Evolutionary conservation across 371 early-diverging fungal genomes (phyloP).

Genomic region (Mucor indicus): DNA sequence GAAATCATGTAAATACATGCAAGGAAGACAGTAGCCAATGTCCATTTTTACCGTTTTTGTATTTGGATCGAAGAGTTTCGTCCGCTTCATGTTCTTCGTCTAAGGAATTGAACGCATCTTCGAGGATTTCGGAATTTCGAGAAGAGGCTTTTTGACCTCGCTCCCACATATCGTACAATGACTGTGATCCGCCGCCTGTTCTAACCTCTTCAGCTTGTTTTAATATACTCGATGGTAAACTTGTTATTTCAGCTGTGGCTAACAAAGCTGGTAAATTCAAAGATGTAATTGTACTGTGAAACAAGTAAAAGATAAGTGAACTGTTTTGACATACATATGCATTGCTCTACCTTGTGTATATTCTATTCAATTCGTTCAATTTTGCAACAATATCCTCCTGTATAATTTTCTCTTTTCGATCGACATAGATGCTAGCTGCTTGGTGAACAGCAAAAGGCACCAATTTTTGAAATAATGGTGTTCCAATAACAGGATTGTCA

Average conservation of each 20-base stretch:
- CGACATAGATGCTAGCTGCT: conserved; percentile 79
- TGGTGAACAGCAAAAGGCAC: conserved; percentile 91
- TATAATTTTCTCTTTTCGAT: conserved; percentile 73
- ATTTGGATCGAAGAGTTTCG: conserved; percentile 50
- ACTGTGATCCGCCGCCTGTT: conserved; percentile 60
- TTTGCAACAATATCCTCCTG: conserved; percentile 58
- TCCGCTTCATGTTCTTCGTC: conserved; percentile 75
- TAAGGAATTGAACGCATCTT: conserved; percentile 64
- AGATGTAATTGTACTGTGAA: conserved; percentile 58
- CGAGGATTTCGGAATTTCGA: conserved; percentile 51
- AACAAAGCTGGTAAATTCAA: conserved; percentile 70
- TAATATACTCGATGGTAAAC: conserved; percentile 68
- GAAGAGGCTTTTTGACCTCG: conserved; percentile 53
- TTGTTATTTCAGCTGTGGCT: conserved; percentile 65
- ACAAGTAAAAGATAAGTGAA: neutral
- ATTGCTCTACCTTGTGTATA: conserved; percentile 36
- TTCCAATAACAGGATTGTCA: conserved; percentile 53
- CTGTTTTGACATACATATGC: neutral
- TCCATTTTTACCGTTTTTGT: conserved; percentile 37
- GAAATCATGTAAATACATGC: too few species aligned
- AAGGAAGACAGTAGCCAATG: too few species aligned
- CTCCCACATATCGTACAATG: conserved; percentile 60
- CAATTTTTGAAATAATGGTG: conserved; percentile 79
- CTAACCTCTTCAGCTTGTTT: conserved; percentile 74
- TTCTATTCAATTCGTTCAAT: conserved; percentile 61